Base-by-base conservation (phyloP, 2,329 filamentous ascomycete species). In the Lecanoromycetidae sp. region DNA sequence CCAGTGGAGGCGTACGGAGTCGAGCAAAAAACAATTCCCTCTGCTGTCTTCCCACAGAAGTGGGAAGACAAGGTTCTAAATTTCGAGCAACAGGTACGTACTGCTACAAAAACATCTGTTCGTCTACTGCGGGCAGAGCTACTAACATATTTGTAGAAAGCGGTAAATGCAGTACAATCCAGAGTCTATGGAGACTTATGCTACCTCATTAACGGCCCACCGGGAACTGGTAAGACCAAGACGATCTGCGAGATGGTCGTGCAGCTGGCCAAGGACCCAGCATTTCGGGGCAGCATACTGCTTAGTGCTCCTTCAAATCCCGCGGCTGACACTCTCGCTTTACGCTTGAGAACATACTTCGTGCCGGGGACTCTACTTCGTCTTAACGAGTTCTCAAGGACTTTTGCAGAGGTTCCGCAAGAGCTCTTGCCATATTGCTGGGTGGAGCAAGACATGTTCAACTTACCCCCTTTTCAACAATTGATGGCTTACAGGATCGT, bases 181-280 rank as follows among this genome's bases (percentile, higher is more conserved):
- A 56, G 61, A 30, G 58, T 65, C 12, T 72, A 69, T 56, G 70
- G 70, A 5, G 58, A 54, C 12, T 52, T 72, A 5, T 69, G 70
- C 3, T 72, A 67, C 51, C 59, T 72, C 8, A 68, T 73, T 15
- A 66, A 64, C 6, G 71, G 70, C 0, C 70, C 70, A 8, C 70
- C 70, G 9, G 71, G 71, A n/a, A 72, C 70, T 5, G 70, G 71
- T 0, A 73, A 74, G 54, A 73, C 71, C 7, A 72, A 71, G 49
- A 72, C 69, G 2, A 54, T 72, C 1, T 68, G 71, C 15, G 70
- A 72, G 55, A 61, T 61, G 43, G 63, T 67, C 8, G 48, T 61
- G 26, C 61, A 64, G 49, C 50, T 64, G 15, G 50, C 60, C 27
- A 48, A 53, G 36, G 52, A 54, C 34, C 48, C 53, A 10, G 50